Evolutionary conservation across 768 basidiomycete genomes (phyloP).

Genomic region (Leccinum arenicola): DNA sequence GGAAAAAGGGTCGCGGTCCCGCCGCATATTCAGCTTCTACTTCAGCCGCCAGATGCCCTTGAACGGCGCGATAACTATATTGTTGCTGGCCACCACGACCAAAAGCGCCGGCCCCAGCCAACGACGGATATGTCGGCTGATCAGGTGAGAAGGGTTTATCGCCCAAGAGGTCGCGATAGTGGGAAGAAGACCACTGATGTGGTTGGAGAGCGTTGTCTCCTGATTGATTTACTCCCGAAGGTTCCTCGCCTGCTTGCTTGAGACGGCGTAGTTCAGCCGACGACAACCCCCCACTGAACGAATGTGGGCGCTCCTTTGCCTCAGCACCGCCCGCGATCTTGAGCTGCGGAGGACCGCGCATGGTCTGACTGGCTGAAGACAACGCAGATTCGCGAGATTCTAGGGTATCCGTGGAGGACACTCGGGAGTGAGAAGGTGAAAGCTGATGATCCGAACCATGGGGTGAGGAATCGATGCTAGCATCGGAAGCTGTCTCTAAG

Average conservation of each 20-base stretch:
- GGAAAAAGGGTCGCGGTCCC: conserved; percentile 56
- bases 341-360: conserved; percentile 52
- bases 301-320: conserved; percentile 75
- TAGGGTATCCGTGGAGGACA: conserved; percentile 78
- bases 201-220: conserved; percentile 39
- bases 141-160: conserved; percentile 44
- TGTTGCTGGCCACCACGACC: conserved; percentile 54
- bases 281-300: conserved; percentile 77
- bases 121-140: conserved; percentile 64
- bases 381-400: conserved; percentile 54
- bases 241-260: conserved; percentile 59
- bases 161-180: conserved; percentile 45
- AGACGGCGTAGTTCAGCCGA: conserved; percentile 71
- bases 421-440: conserved; percentile 71
- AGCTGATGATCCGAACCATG: conserved; percentile 65
- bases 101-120: conserved; percentile 44
- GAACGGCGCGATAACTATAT: conserved; percentile 49
- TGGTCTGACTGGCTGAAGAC: conserved; percentile 53
- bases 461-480: conserved; percentile 73
- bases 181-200: conserved; percentile 50
- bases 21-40: conserved; percentile 52
- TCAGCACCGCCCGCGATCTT: conserved; percentile 53
- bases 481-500: conserved; percentile 67
- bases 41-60: conserved; percentile 24
- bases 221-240: conserved; percentile 28